Base-by-base conservation (phyloP, 345 rosid genomes). In the Populus ilicifolia region DNA sequence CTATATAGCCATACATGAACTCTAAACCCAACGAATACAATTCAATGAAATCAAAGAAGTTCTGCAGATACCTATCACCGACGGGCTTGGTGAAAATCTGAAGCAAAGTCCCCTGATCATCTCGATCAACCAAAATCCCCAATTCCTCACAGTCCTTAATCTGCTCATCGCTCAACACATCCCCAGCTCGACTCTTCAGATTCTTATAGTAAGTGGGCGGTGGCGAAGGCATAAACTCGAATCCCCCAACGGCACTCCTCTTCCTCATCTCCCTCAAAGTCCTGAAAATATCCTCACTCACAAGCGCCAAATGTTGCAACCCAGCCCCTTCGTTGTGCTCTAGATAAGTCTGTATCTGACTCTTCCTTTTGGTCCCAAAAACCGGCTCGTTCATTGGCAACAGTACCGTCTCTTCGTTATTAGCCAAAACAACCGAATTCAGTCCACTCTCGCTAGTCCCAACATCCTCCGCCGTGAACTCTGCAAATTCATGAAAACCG, bases 1-100 rank as follows among this genome's bases (percentile, higher is more conserved):
- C 23, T 52, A 20, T 52, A 52, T 6, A 52, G 59, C 10, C 8
- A 52, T 52, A 7, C 2, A 6, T 52, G 8, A 20, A 18, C n/a
- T 20, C 59, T 18, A 43, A 43, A 43, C 46, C 13, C 2, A 43
- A 10, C 33, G 27, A 23, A 21, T 62, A 21, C 66, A 62, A 0
- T 41, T 41, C 44, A 43, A 43, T 59, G 63, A 56, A 6, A 63
- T 63, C 18, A 63, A 63, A 10, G 52, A 2, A 4, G 16, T 27
- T 18, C 2, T 17, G 12, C 16, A 52, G 61, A 56, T 90, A 89
- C 97, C 98, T 88, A 75, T 94, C 97, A 12, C 98, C 98, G 2
- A 94, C 77, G 70, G 98, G 98, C 86, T 91, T 93, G n/a, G 97
- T 91, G 82, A 94, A 94, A 80, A 94, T 94, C 84, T 94, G 98